Conservation (phyloP, 2,329 filamentous ascomycete genomes). For the Fusarium camptoceras region DNA sequence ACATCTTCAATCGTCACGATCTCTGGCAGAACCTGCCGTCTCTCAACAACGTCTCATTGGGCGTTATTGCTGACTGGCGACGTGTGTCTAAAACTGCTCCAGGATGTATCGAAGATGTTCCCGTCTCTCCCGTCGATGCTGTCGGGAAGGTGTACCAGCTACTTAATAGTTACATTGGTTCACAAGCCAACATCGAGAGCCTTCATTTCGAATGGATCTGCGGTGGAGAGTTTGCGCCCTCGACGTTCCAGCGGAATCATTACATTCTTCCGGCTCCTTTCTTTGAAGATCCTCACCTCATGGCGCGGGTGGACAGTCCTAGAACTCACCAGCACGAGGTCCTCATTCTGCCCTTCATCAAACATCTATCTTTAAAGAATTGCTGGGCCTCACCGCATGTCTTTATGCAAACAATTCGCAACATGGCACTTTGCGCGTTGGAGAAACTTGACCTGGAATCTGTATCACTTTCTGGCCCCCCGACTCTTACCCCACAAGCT, state of each 20-base stretch:
- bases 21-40: constrained; percentile 71
- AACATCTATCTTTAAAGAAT: constrained; percentile 72
- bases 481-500: constrained; percentile 45
- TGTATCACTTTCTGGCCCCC: constrained; percentile 70
- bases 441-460: constrained; percentile 70
- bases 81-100: constrained; percentile 64
- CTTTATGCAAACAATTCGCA: constrained; percentile 63
- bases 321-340: constrained; percentile 52
- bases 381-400: constrained; percentile 74
- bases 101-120: constrained; percentile 61
- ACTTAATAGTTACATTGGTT: constrained; percentile 62
- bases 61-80: constrained; percentile 75
- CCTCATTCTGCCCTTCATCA: constrained; percentile 66
- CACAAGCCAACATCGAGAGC: constrained; percentile 62
- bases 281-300: constrained; percentile 49
- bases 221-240: constrained; percentile 74
- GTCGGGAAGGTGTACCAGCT: constrained; percentile 64
- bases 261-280: constrained; percentile 73
- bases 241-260: constrained; percentile 70
- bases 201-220: constrained; percentile 75
- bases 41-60: constrained; percentile 66
- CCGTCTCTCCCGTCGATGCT: constrained; percentile 63
- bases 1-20: constrained; percentile 64
- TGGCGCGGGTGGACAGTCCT: constrained; percentile 49
- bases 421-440: constrained; percentile 61